These are phyloP conservation scores for Cyberlindnera mycetangii DNA, from an alignment of 805 yeast species.

Conservation along the genomic window DNA sequence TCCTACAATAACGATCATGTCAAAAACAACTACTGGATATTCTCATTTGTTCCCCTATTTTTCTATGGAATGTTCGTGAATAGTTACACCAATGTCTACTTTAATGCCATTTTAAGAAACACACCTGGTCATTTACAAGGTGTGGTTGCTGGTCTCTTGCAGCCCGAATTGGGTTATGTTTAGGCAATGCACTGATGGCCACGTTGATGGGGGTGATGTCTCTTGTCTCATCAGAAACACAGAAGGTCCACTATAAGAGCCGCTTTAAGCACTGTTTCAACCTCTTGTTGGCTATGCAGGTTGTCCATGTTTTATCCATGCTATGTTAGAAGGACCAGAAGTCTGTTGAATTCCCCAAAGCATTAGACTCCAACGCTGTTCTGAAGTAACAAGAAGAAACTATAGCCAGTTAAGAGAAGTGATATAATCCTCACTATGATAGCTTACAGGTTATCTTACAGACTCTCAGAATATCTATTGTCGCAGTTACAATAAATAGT, in stretches of 20 bases:
- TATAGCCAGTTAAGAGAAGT: no score
- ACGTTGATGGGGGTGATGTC: not conserved
- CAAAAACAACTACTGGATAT: conserved; percentile 29
- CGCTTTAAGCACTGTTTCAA: not conserved
- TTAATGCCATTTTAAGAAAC: conserved; percentile 14
- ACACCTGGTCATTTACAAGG: conserved; percentile 41
- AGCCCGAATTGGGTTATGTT: not conserved
- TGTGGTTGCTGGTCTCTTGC: conserved; percentile 34
- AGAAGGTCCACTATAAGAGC: not conserved
- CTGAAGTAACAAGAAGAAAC: no score
- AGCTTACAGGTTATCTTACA: no score
- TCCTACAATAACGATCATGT: conserved; percentile 20
- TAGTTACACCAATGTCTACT: conserved; percentile 33
- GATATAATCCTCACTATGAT: no score
- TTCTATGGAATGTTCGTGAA: conserved; percentile 29
- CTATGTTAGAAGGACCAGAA: not conserved
- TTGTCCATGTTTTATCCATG: not conserved
- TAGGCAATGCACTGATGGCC: not conserved
- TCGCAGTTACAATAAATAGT: no score
- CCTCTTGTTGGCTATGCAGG: not conserved
- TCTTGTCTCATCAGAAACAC: not conserved
- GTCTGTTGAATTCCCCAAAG: no score
- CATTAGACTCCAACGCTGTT: no score
- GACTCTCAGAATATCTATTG: no score
- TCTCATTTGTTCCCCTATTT: conserved; percentile 24